Evolutionary conservation across 169 alveolate species (phyloP), one percentile per base, ranked within the genome.

Genomic region (Cryptosporidium ryanae): DNA sequence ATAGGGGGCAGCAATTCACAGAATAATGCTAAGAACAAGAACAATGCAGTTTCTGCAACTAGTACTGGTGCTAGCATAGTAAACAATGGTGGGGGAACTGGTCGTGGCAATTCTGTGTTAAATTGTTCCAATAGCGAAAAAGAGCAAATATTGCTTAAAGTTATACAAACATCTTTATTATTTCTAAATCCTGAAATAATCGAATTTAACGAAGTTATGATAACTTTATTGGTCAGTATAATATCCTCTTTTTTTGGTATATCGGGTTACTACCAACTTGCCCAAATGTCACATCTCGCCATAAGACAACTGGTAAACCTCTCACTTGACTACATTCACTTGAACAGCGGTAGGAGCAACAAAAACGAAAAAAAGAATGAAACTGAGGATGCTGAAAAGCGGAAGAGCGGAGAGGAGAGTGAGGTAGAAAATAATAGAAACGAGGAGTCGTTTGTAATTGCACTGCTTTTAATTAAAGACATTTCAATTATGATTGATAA

Each of bases 281-380:
- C 44, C 12, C 87, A 76, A 59, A 76, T 76, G 87, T 76, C 87
- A 21, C 68, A 76, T 27, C 59, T 76, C 25, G 87, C 76, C 18
- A 59, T 76, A 4, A 18, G 76, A 18, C 87, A 76, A 29, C 25
- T 76, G 0, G 23, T 76, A 8, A 61, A 59, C n/a, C 21, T 59
- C 4, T 76, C 87, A 43, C 70, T 76, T 21, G 87, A 76, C 23
- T 76, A 43, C 44, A 59, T 76, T 23, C 52, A 48, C 27, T 1
- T 25, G 7, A 61, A 31, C 15, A 31, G 23, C 7, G 6, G 0
- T 21, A 15, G 44, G 12, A 54, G 17, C 38, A 32, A 17, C 0
- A 8, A 1, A 5, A 27, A 8, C 10, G 44, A 6, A 6, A 61
- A 23, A 21, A 18, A 6, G 18, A 61, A 31, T 61, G 66, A 61